A percentile compares a stretch with the other conserved stretches of the same genome.
Evolutionary conservation across 2,329 filamentous ascomycete genomes (phyloP).

Genomic region (Xylariaceae sp.): DNA sequence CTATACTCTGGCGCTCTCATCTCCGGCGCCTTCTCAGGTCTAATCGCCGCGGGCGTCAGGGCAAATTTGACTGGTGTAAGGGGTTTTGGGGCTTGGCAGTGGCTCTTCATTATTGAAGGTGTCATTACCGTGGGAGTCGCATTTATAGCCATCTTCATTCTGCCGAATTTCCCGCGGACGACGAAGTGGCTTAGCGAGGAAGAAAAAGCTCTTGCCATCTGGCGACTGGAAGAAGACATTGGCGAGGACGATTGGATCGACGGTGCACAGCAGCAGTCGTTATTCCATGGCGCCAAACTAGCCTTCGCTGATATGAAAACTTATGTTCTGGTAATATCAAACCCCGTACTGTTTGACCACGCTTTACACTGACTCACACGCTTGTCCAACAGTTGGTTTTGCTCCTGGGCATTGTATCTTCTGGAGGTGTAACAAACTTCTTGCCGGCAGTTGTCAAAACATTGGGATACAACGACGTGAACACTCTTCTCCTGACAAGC

Average conservation of each 20-base stretch:
- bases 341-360: too few relatives aligned
- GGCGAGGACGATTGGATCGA: conserved; percentile 68
- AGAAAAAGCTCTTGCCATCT: conserved; percentile 62
- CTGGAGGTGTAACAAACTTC: conserved; percentile 69
- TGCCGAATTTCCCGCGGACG: conserved; percentile 71
- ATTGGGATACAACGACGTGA: conserved; percentile 65
- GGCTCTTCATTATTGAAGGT: conserved; percentile 74
- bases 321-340: conserved; percentile 59
- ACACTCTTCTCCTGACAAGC: conserved; percentile 66
- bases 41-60: conserved; percentile 69
- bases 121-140: conserved; percentile 68
- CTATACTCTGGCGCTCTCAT: conserved; percentile 73
- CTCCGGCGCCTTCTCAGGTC: conserved; percentile 73
- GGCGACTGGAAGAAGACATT: conserved; percentile 68
- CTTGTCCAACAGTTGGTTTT: conserved; percentile 54
- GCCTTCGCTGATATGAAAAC: conserved; percentile 65
- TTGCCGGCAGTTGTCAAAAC: conserved; percentile 74
- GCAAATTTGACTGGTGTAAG: conserved; percentile 64
- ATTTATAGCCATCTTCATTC: conserved; percentile 59
- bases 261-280: conserved; percentile 57
- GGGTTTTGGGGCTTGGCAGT: conserved; percentile 67
- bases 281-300: conserved; percentile 59
- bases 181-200: conserved; percentile 62
- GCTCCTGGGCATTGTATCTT: conserved; percentile 62
- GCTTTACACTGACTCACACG: conserved; percentile 14